Conservation (phyloP, 2,329 filamentous ascomycete genomes). For the Colletotrichum theobromicola region DNA sequence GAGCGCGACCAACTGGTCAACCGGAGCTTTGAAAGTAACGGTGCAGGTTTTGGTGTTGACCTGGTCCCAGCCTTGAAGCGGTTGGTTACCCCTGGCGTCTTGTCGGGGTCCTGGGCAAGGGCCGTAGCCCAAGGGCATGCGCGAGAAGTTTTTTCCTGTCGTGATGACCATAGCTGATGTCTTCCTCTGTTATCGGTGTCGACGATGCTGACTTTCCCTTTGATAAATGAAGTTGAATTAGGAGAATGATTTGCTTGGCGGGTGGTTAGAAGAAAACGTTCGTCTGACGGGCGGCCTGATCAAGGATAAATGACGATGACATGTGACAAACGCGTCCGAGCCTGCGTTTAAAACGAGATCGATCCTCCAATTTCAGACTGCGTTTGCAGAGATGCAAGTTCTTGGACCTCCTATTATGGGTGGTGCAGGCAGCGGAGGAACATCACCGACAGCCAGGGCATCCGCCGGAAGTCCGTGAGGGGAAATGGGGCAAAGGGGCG, state of each 20-base stretch:
- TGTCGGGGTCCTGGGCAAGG: not conserved
- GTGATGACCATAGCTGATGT: not conserved
- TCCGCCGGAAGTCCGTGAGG: not conserved
- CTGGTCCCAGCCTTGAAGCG: not conserved
- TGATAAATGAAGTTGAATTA: not conserved
- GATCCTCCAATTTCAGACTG: not conserved
- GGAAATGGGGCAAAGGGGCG: not conserved
- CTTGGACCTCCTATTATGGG: not conserved
- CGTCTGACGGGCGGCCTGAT: not conserved
- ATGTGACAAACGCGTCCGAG: not conserved
- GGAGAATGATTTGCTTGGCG: not conserved
- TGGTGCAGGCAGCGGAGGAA: not conserved
- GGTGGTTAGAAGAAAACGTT: not conserved
- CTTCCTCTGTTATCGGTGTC: not conserved
- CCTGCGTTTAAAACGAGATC: not conserved
- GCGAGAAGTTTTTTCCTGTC: not conserved
- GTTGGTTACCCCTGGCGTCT: not conserved
- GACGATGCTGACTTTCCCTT: not conserved
- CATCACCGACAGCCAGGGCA: not conserved
- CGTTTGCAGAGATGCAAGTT: not conserved
- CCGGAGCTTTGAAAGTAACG: not conserved
- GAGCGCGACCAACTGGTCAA: conserved; percentile 54
- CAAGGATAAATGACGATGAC: not conserved
- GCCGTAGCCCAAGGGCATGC: conserved; percentile 2
- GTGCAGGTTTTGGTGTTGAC: not conserved